A percentile compares a stretch with the other conserved stretches of the same genome.
These are phyloP conservation scores for Pyronema domesticum DNA, from an alignment of 495 filamentous ascomycete species.

Conservation along the genomic window DNA sequence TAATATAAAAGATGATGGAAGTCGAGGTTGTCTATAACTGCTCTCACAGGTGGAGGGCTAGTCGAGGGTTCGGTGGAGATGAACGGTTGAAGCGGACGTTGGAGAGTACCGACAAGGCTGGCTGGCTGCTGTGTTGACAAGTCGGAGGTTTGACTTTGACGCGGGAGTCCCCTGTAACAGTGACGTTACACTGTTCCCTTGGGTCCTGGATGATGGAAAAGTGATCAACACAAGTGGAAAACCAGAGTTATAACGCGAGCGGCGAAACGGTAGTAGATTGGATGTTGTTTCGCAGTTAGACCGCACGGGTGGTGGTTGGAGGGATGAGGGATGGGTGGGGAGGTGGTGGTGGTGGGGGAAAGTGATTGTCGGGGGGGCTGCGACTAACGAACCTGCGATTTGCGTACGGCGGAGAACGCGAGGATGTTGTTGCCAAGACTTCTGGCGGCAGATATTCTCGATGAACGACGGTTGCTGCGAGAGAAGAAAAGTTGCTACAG, in stretches of 20 bases:
- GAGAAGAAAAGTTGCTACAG: neutral
- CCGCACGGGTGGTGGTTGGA: neutral
- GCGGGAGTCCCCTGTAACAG: neutral
- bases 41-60: neutral
- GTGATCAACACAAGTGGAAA: neutral
- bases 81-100: neutral
- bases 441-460: neutral
- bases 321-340: neutral
- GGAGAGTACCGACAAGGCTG: neutral
- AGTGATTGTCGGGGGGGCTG: neutral
- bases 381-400: conserved; percentile 1
- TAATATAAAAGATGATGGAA: neutral
- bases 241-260: neutral
- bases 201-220: neutral
- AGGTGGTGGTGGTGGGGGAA: neutral
- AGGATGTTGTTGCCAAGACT: neutral
- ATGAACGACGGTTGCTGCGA: neutral
- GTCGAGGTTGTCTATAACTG: neutral
- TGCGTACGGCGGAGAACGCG: neutral
- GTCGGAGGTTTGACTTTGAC: neutral
- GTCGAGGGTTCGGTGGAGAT: neutral
- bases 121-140: neutral
- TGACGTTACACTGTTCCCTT: conserved; percentile 4
- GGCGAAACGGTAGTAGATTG: neutral
- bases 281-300: neutral